Conservation (phyloP, 768 basidiomycete genomes). For the Steccherinum ochraceum region DNA sequence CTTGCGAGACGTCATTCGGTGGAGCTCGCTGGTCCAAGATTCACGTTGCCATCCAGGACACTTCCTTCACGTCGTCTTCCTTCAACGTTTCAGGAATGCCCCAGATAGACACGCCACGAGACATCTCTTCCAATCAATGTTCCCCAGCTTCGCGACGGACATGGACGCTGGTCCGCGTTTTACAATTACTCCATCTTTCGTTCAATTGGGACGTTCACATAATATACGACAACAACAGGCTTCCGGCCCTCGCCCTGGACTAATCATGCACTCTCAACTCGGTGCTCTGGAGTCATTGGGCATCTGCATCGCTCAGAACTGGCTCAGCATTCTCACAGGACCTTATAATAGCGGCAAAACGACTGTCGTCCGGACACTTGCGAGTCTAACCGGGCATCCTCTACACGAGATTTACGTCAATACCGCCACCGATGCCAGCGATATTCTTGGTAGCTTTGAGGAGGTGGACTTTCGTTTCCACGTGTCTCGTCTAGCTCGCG, state of each 20-base stretch:
- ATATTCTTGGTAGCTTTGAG: conserved; percentile 94
- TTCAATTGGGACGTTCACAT: conserved; percentile 66
- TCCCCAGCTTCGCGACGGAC: conserved; percentile 26
- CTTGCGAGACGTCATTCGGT: conserved; percentile 87
- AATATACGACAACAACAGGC: conserved; percentile 12
- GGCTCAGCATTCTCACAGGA: conserved; percentile 89
- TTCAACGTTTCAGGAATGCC: conserved; percentile 78
- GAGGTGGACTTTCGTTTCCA: conserved; percentile 57
- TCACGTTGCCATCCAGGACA: conserved; percentile 37
- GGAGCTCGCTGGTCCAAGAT: conserved; percentile 60
- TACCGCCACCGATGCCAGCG: conserved; percentile 85
- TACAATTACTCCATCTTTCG: conserved; percentile 34
- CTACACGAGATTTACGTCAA: conserved; percentile 76
- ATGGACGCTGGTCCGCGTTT: conserved; percentile 20
- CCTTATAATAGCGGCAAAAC: conserved; percentile 74
- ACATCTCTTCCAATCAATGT: conserved; percentile 48
- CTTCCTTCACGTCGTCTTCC: conserved; percentile 67
- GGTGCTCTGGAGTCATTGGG: conserved; percentile 69
- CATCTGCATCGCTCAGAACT: conserved; percentile 65
- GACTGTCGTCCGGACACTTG: conserved; percentile 59
- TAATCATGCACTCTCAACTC: conserved; percentile 57
- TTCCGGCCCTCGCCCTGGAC: conserved; percentile 32
- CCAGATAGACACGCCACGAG: conserved; percentile 54
- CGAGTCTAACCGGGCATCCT: conserved; percentile 59
- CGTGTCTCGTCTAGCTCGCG: conserved; percentile 25